Evolutionary conservation across 2,329 filamentous ascomycete species (phyloP), one percentile per base, ranked within the genome.

Genomic region (Stromatinia cepivora): DNA sequence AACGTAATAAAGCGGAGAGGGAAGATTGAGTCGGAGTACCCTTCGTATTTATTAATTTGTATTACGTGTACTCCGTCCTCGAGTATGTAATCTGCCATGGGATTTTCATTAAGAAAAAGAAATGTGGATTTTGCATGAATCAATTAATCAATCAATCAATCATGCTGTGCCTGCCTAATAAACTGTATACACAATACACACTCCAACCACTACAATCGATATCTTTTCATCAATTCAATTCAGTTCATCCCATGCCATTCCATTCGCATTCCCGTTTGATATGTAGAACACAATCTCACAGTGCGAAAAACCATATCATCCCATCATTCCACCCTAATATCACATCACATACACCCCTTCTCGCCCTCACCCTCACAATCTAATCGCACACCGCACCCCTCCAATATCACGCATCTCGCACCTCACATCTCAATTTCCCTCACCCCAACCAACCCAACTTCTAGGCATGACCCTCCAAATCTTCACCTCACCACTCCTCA

Each of bases 391-490:
- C 13, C 11, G 20, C 20, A 8, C 15, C 3, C 22, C 22, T 17
- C 31, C 25, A 42, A 52, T n/a, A 25, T 13, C 13, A 17, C 31
- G 10, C 13, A 50, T 25, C 59, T 62, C 25, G 34, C 34, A n/a
- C 28, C 11, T n/a, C 31, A 20, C 22, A 52, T 28, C 61, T 64
- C 28, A 68, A 28, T 54, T 62, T 7, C 36, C 46, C n/a, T 46
- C 54, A 36, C 66, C 50, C 95, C 94, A 98, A 34, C 94, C 93
- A 66, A 98, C 89, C 93, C 94, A 99, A 78, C 87, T 90, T 76
- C 92, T 87, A 52, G 92, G 92, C 88, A 98, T 97, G 58, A 97
- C 91, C 69, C 95, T 88, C 95, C 95, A 99, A 71, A 99, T 93
- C 83, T 95, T 94, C 75, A 97, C 94, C 82, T 99, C 95, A 25